A percentile compares a stretch with the other conserved stretches of the same genome.
Evolutionary conservation across 441 rosid genomes (phyloP).

Genomic region (Populus trichocarpa): DNA sequence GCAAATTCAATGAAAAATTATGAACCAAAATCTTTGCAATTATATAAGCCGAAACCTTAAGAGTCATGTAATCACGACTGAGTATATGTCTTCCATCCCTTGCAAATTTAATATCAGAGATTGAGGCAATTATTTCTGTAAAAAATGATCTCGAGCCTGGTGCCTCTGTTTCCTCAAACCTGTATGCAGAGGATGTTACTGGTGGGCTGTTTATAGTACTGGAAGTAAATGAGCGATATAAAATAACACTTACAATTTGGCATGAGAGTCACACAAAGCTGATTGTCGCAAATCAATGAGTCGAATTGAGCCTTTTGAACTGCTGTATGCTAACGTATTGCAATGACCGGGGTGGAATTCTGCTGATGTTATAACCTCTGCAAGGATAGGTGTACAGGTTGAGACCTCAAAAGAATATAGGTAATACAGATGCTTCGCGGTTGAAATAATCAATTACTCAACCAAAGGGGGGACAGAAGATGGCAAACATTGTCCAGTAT

Average conservation of each 20-base stretch:
- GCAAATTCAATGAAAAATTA: background rate
- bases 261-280: constrained; percentile 75
- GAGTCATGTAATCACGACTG: constrained; percentile 99
- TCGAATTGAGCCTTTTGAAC: constrained; percentile 95
- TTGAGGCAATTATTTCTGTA: constrained; percentile 98
- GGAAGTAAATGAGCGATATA: constrained; percentile 3
- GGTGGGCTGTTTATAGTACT: constrained; percentile 10
- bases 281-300: constrained; percentile 95
- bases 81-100: constrained; percentile 91
- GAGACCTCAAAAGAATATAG: background rate
- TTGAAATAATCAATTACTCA: background rate
- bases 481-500: background rate
- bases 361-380: constrained; percentile 99
- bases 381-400: constrained; percentile 20
- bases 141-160: constrained; percentile 93
- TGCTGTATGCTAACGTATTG: constrained; percentile 85
- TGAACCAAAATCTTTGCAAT: background rate
- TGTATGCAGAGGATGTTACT: constrained; percentile 29
- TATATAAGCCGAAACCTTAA: constrained; percentile 58
- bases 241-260: constrained; percentile 42
- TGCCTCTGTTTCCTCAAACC: constrained; percentile 94
- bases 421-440: constrained; percentile 9
- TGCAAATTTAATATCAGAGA: constrained; percentile 91
- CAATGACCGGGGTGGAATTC: constrained; percentile 95
- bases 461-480: background rate